Percentiles rank a stretch among this genome's conserved stretches.
phyloP scores from a whole-genome alignment of 2,329 filamentous ascomycete species.

The Boeremia lycopersici region DNA sequence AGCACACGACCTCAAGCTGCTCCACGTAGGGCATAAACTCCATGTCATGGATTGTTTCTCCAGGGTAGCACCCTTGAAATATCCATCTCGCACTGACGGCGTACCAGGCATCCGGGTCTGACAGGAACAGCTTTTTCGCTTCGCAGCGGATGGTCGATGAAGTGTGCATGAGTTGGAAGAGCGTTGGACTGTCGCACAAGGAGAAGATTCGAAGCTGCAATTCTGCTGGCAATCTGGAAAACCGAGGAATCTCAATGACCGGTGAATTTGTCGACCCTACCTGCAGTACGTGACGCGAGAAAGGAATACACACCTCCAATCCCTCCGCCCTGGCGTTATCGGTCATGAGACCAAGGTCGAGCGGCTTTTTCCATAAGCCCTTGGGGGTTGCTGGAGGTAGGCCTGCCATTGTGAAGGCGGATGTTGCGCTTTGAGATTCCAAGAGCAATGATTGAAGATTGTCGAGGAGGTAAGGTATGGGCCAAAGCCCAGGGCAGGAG shows the following conservation, averaged over 20 bases:
- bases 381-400: slow-evolving; percentile 1
- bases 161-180: slow-evolving; percentile 23
- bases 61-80: slow-evolving; percentile 7
- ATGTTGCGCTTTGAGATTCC: background rate
- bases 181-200: slow-evolving; percentile 19
- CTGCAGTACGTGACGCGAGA: slow-evolving; percentile 1
- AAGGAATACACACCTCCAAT: background rate
- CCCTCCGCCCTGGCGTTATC: background rate
- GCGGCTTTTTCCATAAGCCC: slow-evolving; percentile 1
- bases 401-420: background rate
- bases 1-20: slow-evolving; percentile 3
- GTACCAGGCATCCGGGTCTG: slow-evolving; percentile 10
- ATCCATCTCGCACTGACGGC: slow-evolving; percentile 12
- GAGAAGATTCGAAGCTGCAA: slow-evolving; percentile 15
- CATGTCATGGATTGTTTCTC: slow-evolving; percentile 6
- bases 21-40: background rate
- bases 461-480: background rate
- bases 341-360: slow-evolving; percentile 1
- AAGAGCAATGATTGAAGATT: background rate
- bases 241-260: background rate
- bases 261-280: background rate
- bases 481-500: background rate
- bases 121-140: slow-evolving; percentile 19
- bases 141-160: slow-evolving; percentile 10
- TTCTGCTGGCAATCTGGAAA: slow-evolving; percentile 12